These are phyloP conservation scores for Diaporthe ilicicola DNA, from an alignment of 2,329 filamentous ascomycete species.

Conservation along the genomic window DNA sequence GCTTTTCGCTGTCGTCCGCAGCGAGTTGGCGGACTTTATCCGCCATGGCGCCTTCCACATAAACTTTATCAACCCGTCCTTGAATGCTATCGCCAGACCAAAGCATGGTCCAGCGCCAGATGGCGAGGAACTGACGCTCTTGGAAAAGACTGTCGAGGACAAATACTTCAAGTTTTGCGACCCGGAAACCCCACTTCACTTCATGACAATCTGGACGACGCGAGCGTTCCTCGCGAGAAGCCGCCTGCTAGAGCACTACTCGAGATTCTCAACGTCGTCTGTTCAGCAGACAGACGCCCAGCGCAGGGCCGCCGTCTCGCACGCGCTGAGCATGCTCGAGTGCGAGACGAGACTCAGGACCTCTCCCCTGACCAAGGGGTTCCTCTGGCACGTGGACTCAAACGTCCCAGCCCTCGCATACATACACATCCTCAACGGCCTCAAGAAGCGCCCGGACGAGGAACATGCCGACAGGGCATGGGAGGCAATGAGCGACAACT, in stretches of 20 bases:
- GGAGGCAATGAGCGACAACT: constrained; percentile 44
- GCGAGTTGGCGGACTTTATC: constrained; percentile 49
- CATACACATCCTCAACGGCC: constrained; percentile 47
- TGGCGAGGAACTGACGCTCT: constrained; percentile 40
- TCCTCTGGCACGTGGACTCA: constrained; percentile 47
- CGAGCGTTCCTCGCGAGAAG: constrained; percentile 55
- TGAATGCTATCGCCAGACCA: constrained; percentile 41
- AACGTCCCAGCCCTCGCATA: constrained; percentile 53
- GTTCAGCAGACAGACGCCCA: constrained; percentile 39
- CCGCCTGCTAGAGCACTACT: constrained; percentile 59
- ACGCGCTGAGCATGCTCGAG: constrained; percentile 47
- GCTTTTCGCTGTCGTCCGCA: constrained; percentile 50
- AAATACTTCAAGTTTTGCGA: constrained; percentile 55
- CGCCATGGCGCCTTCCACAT: constrained; percentile 46
- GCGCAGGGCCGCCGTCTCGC: constrained; percentile 41
- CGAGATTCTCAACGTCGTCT: constrained; percentile 37
- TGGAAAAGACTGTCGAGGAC: constrained; percentile 54
- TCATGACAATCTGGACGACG: constrained; percentile 48
- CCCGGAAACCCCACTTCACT: constrained; percentile 49
- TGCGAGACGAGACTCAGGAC: constrained; percentile 46
- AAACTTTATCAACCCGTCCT: constrained; percentile 44
- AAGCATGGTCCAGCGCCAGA: constrained; percentile 30
- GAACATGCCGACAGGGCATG: constrained; percentile 42
- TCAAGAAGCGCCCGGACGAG: constrained; percentile 39
- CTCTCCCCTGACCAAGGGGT: constrained; percentile 44